These are phyloP conservation scores for Laguncularia racemosa DNA, from an alignment of 345 rosid genomes.

Conservation along the genomic window DNA sequence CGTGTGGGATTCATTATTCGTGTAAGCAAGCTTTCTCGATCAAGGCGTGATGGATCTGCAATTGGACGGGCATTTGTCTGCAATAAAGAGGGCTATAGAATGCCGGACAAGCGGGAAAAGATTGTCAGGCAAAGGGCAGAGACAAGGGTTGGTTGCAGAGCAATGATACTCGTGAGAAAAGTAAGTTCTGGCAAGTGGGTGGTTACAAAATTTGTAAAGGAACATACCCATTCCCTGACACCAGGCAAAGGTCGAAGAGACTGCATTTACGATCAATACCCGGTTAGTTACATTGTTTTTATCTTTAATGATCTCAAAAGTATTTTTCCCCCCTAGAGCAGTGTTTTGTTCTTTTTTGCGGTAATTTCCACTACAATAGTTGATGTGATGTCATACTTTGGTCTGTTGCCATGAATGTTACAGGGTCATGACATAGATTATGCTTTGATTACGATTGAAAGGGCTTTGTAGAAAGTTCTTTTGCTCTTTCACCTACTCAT, in stretches of 20 bases:
- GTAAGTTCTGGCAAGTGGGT: conserved; percentile 92
- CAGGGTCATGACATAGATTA: too few species aligned
- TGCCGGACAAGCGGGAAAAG: conserved; percentile 90
- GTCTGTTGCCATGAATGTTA: too few species aligned
- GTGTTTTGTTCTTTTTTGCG: too few species aligned
- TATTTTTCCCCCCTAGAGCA: neutral
- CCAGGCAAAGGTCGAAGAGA: conserved; percentile 91
- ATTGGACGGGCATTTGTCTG: conserved; percentile 97
- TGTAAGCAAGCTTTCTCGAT: conserved; percentile 96
- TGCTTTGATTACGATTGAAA: too few species aligned
- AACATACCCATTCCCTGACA: conserved; percentile 75
- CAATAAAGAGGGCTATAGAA: conserved; percentile 89
- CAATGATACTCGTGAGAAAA: conserved; percentile 95
- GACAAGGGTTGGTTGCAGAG: conserved; percentile 98
- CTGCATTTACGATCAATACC: conserved; percentile 92
- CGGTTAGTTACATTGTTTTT: conserved; percentile 51
- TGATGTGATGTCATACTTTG: too few species aligned
- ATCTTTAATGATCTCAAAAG: neutral
- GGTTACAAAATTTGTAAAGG: conserved; percentile 81
- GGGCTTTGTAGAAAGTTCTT: too few species aligned
- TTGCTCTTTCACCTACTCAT: too few species aligned
- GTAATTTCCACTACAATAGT: too few species aligned
- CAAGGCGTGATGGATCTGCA: conserved; percentile 92
- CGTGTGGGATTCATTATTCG: conserved; percentile 83
- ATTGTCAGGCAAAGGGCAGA: conserved; percentile 93